These are phyloP conservation scores for Tephrocybe sp. DNA, from an alignment of 768 basidiomycete species.

Conservation along the genomic window DNA sequence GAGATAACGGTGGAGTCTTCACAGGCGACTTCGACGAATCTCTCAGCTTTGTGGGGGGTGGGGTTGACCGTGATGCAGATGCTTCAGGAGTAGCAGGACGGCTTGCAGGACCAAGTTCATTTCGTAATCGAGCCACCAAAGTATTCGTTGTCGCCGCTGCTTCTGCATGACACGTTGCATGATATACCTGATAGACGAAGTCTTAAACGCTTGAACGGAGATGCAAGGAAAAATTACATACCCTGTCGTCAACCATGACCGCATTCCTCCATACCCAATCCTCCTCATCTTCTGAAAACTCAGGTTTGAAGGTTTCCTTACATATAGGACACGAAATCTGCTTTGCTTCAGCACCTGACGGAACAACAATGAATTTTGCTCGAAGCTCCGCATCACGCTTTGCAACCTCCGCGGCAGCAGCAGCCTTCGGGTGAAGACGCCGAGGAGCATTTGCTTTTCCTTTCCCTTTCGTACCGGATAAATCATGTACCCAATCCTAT, in stretches of 20 bases:
- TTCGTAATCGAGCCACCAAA: conserved; percentile 66
- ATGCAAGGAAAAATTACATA: conserved; percentile 32
- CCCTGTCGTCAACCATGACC: conserved; percentile 77
- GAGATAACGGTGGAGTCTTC: conserved; percentile 44
- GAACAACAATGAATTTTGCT: conserved; percentile 81
- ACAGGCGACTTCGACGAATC: conserved; percentile 23
- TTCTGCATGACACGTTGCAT: conserved; percentile 93
- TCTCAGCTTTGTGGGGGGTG: conserved; percentile 33
- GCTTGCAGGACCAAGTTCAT: conserved; percentile 57
- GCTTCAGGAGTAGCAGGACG: conserved; percentile 77
- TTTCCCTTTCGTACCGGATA: conserved; percentile 66
- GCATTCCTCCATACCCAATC: conserved; percentile 99
- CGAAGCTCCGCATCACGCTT: conserved; percentile 75
- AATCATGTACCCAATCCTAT: conserved; percentile 93
- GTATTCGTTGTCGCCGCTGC: conserved; percentile 60
- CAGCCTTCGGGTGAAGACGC: conserved; percentile 51
- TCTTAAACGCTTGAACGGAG: neutral
- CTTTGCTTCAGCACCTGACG: conserved; percentile 85
- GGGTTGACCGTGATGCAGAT: conserved; percentile 32
- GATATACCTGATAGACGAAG: conserved; percentile 65
- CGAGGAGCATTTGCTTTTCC: conserved; percentile 53
- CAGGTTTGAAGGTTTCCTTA: conserved; percentile 89
- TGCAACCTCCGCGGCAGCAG: conserved; percentile 59
- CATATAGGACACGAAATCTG: conserved; percentile 90
- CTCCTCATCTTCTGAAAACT: conserved; percentile 93